Evolutionary conservation across 2,329 filamentous ascomycete genomes (phyloP).

Genomic region (Botryotinia convoluta): DNA sequence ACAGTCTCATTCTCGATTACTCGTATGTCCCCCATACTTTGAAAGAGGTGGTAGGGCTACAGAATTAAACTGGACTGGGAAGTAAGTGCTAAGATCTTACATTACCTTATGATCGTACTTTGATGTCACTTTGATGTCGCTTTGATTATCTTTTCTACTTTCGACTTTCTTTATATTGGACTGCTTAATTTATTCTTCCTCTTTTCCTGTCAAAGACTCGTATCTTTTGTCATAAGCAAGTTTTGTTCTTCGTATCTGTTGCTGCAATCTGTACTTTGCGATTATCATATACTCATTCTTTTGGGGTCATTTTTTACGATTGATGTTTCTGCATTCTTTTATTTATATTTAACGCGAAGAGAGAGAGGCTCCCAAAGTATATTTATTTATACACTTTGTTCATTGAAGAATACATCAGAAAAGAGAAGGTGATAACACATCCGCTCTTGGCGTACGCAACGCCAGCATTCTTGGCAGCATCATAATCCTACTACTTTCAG

Average conservation of each 20-base stretch:
- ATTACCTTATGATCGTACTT: not conserved
- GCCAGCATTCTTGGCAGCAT: conserved; percentile 6
- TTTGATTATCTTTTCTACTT: not conserved
- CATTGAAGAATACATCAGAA: not conserved
- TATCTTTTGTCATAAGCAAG: not conserved
- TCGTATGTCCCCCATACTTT: not conserved
- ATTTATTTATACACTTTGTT: not conserved
- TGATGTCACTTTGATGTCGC: not conserved
- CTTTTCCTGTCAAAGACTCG: not conserved
- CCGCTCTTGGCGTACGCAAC: conserved; percentile 8
- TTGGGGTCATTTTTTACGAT: not conserved
- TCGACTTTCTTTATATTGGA: not conserved
- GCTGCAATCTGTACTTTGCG: not conserved
- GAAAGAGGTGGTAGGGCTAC: not conserved
- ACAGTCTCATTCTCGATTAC: not conserved
- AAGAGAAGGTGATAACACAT: not conserved
- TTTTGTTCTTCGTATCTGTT: not conserved
- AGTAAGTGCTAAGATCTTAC: not conserved
- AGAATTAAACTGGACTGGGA: not conserved
- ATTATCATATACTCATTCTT: not conserved
- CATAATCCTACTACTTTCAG: not conserved
- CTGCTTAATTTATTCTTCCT: not conserved
- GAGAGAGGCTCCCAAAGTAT: not conserved
- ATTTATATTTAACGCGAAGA: not conserved
- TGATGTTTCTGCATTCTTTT: not conserved